Evolutionary conservation across 106 monocot genomes (phyloP).

Genomic region (Dactylorhiza incarnata): DNA sequence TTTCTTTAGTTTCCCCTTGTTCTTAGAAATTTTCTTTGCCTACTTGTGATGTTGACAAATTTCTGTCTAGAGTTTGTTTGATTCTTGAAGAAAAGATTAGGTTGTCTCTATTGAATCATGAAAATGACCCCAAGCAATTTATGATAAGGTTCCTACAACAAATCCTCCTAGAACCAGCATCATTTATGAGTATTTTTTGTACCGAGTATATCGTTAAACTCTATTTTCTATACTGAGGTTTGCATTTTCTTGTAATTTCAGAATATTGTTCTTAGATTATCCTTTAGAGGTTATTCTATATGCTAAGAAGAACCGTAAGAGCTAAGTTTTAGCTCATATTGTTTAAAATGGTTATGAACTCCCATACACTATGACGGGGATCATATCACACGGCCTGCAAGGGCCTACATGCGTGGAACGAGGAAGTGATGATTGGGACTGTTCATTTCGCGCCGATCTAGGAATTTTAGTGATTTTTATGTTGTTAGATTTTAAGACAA

Average conservation of each 20-base stretch:
- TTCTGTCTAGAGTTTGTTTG: background rate
- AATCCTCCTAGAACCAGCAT: background rate
- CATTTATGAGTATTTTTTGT: background rate
- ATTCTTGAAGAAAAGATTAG: background rate
- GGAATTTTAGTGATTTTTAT: too few relatives aligned
- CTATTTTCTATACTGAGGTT: background rate
- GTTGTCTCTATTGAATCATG: background rate
- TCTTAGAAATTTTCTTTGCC: background rate
- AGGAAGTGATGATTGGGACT: too few relatives aligned
- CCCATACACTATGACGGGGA: background rate
- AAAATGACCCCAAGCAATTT: background rate
- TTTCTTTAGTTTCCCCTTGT: background rate
- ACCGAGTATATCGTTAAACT: background rate
- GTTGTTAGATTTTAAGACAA: too few relatives aligned
- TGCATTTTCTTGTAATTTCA: background rate
- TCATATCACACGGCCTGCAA: too few relatives aligned
- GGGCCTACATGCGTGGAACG: too few relatives aligned
- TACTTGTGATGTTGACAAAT: background rate
- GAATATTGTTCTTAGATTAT: background rate
- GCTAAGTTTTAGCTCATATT: background rate
- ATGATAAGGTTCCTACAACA: background rate
- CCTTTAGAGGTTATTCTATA: background rate
- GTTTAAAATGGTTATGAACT: background rate
- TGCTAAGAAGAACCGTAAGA: background rate
- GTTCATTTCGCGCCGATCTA: too few relatives aligned